These are phyloP conservation scores for Populus hybrid DNA, from an alignment of 441 rosid genomes.

Conservation along the genomic window DNA sequence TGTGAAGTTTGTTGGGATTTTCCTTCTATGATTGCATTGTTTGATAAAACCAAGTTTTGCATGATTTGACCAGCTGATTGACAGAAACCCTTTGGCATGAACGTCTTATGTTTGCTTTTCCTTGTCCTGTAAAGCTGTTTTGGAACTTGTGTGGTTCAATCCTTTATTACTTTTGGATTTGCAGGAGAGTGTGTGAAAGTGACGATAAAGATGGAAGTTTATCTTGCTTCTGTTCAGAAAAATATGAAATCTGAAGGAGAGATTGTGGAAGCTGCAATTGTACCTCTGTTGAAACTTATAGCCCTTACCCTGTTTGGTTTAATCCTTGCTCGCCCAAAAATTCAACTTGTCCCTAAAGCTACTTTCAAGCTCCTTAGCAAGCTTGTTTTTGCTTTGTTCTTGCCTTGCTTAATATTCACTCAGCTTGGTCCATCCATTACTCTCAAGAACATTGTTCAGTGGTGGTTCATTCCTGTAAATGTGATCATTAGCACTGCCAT, in stretches of 20 bases:
- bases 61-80: not conserved
- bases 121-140: not conserved
- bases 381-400: no score
- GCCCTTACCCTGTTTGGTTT: slow-evolving; percentile 34
- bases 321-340: no score
- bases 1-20: not conserved
- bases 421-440: no score
- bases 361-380: no score
- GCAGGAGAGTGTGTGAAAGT: not conserved
- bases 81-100: not conserved
- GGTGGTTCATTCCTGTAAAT: no score
- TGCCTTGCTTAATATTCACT: no score
- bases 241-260: slow-evolving; percentile 11
- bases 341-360: no score
- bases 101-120: not conserved
- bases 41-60: not conserved
- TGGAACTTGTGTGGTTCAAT: not conserved
- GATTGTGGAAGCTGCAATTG: slow-evolving; percentile 48
- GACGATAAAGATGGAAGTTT: not conserved
- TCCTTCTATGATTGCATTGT: not conserved
- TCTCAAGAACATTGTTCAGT: no score
- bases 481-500: no score
- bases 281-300: slow-evolving; percentile 76
- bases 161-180: not conserved
- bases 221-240: not conserved